Evolutionary conservation across 495 filamentous ascomycete genomes (phyloP), one percentile per base, ranked within the genome.

Genomic region (Aspergillus affinis): DNA sequence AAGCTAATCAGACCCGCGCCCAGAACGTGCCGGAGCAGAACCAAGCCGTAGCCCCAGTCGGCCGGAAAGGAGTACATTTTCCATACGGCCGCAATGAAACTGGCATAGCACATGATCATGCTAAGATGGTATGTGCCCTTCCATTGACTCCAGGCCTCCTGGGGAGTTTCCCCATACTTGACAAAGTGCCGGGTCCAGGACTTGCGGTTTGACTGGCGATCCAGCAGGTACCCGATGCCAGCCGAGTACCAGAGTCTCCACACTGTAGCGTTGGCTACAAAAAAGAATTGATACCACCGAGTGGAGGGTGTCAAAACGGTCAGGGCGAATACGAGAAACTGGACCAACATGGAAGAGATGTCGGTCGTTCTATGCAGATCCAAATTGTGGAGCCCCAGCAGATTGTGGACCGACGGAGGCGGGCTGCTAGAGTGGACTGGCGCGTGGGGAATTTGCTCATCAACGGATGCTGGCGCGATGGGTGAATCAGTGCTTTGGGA

Each of bases 101-200:
- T 91, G 44, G 85, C 84, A 60, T 96, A 91, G 71, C 90, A 94
- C 82, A 97, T 85, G 27, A 84, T 84, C 82, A 93, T 90, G 72
- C 91, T 93, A 36, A 97, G 76, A 68, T 98, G 92, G 63, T 98
- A 97, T 58, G 93, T 86, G 48, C 92, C 90, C 75, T 97, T 98
- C 94, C 94, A 98, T 71, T 98, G 92, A 55, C 88, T 87, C 95
- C 95, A 98, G 3, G 93, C 93, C 75, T 97, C 94, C 51, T 89
- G 87, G 0, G 85, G 84, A 29, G 83, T 91, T 66, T 97, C 93
- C 59, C 94, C 94, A 67, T 88, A 97, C 70, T 98, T 98, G 71
- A 98, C 82, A 68, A 97, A 98, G 75, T 98, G 94, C 23, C 94
- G 86, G 17, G 93, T 97, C 90, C 93, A 98, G 67, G 85, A 82